Percentiles rank a stretch among this genome's conserved stretches.
These are phyloP conservation scores for Cyclanthera cordifolia DNA, from an alignment of 306 rosid species.

Conservation along the genomic window DNA sequence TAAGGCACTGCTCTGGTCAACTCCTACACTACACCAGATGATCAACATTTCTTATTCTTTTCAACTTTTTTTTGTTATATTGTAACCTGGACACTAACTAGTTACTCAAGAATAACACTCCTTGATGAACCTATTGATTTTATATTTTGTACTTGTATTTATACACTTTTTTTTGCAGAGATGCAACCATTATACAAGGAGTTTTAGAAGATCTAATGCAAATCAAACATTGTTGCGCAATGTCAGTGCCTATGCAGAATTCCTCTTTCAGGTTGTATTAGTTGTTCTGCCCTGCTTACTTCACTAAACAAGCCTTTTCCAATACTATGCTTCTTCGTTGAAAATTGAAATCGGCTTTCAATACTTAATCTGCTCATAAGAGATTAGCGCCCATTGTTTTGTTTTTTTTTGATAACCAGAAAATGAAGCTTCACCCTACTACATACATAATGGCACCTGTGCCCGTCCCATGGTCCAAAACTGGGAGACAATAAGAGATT, in stretches of 20 bases:
- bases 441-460: too few relatives aligned
- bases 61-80: not conserved
- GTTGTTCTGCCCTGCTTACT: not conserved
- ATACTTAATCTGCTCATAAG: not conserved
- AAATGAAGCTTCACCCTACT: too few relatives aligned
- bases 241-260: constrained; percentile 54
- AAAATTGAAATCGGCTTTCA: not conserved
- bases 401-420: too few relatives aligned
- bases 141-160: not conserved
- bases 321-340: not conserved
- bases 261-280: constrained; percentile 52
- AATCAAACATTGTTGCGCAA: constrained; percentile 39
- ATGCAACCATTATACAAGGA: constrained; percentile 31
- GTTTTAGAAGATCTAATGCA: constrained; percentile 30
- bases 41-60: not conserved
- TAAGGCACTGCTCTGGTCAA: not conserved
- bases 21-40: not conserved
- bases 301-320: not conserved
- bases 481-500: too few relatives aligned
- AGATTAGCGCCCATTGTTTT: not conserved
- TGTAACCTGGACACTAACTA: not conserved
- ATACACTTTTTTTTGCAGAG: constrained; percentile 34
- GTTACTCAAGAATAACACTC: not conserved
- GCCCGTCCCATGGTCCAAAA: too few relatives aligned
- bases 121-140: not conserved